Conservation (phyloP, 352 stramenopile species). For the Globisporangium alternatum region DNA sequence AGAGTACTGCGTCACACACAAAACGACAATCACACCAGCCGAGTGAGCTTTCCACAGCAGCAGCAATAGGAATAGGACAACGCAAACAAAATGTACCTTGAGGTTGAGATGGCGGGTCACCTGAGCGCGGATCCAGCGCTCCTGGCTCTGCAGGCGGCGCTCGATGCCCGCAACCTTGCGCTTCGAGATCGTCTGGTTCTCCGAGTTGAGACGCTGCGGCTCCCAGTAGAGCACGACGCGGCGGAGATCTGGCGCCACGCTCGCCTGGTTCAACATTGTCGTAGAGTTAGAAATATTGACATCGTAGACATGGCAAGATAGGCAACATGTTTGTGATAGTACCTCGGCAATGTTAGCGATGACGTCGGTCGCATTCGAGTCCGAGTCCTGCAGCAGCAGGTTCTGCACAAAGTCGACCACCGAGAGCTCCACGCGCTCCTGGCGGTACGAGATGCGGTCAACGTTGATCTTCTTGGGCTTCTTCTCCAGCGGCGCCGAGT, state of each 20-base stretch:
- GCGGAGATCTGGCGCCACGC: conserved; percentile 61
- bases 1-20: conserved; percentile 44
- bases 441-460: conserved; percentile 66
- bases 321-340: background rate
- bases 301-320: background rate
- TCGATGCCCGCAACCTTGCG: conserved; percentile 64
- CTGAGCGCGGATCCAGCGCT: conserved; percentile 65
- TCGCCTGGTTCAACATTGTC: conserved; percentile 33
- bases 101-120: conserved; percentile 77
- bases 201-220: conserved; percentile 58
- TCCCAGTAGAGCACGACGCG: conserved; percentile 74
- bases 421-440: conserved; percentile 65
- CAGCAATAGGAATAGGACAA: background rate
- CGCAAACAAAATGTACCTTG: conserved; percentile 39
- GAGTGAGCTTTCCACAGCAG: background rate
- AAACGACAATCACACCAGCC: background rate
- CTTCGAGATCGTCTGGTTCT: conserved; percentile 74
- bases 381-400: conserved; percentile 59
- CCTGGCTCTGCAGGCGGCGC: conserved; percentile 55
- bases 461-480: conserved; percentile 59
- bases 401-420: conserved; percentile 72
- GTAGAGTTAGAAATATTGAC: background rate
- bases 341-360: conserved; percentile 74
- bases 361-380: conserved; percentile 54
- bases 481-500: conserved; percentile 63